Evolutionary conservation across 768 basidiomycete genomes (phyloP).

Genomic region (Tulasnella calospora): DNA sequence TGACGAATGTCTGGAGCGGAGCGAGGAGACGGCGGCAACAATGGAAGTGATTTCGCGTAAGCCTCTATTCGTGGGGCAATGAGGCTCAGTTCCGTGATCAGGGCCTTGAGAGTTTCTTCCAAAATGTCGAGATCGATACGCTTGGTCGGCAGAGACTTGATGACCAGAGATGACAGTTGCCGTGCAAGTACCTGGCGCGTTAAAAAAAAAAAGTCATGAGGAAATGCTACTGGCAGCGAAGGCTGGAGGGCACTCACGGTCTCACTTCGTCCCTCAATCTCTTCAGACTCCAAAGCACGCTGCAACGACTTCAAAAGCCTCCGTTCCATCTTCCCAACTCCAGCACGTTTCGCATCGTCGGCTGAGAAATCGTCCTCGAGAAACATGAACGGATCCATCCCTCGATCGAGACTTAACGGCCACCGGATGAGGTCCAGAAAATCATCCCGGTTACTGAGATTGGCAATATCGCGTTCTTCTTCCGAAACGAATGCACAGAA

Average conservation of each 20-base stretch:
- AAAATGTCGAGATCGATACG: slow-evolving; percentile 38
- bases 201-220: not conserved
- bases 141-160: slow-evolving; percentile 48
- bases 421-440: slow-evolving; percentile 30
- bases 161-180: slow-evolving; percentile 49
- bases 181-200: slow-evolving; percentile 50
- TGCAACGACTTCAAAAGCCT: slow-evolving; percentile 43
- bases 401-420: slow-evolving; percentile 1
- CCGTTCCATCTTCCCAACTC: slow-evolving; percentile 56
- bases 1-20: slow-evolving; percentile 43
- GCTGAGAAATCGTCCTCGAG: not conserved
- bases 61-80: slow-evolving; percentile 41
- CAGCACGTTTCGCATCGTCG: slow-evolving; percentile 44
- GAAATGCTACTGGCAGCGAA: not conserved
- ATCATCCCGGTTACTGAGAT: slow-evolving; percentile 42
- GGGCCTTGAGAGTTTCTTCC: slow-evolving; percentile 35
- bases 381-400: slow-evolving; percentile 35
- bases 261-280: not conserved
- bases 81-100: slow-evolving; percentile 41
- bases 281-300: not conserved
- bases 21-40: slow-evolving; percentile 36
- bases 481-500: slow-evolving; percentile 61
- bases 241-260: not conserved
- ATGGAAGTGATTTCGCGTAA: slow-evolving; percentile 42
- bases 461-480: slow-evolving; percentile 51